These are phyloP conservation scores for Fusarium sp. DNA, from an alignment of 2,329 filamentous ascomycete species.

Conservation along the genomic window DNA sequence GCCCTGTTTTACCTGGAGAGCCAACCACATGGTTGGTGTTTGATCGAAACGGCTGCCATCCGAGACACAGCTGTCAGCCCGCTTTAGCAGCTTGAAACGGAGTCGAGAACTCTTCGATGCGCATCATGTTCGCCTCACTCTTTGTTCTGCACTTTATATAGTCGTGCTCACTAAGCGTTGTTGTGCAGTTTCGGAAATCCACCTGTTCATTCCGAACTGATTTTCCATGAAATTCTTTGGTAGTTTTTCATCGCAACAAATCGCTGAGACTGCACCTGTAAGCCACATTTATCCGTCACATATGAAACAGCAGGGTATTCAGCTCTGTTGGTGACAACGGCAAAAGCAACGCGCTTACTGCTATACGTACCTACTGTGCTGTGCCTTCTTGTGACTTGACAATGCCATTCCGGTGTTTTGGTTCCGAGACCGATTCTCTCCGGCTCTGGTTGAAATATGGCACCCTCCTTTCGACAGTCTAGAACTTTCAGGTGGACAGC, in stretches of 20 bases:
- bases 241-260: not conserved
- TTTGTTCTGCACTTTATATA: conserved; percentile 9
- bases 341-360: not conserved
- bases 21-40: conserved; percentile 3
- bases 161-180: not conserved
- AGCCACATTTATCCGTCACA: conserved; percentile 9
- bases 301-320: not conserved
- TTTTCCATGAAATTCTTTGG: not conserved
- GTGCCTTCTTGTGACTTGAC: conserved; percentile 11
- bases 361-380: not conserved
- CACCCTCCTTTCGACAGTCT: not conserved
- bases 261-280: not conserved
- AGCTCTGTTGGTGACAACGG: not conserved
- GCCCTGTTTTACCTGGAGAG: conserved; percentile 19
- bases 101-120: not conserved
- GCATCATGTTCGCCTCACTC: conserved; percentile 21
- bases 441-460: not conserved
- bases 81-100: conserved; percentile 1
- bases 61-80: conserved; percentile 9
- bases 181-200: not conserved
- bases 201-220: not conserved
- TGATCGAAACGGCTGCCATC: conserved; percentile 19
- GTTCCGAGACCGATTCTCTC: not conserved
- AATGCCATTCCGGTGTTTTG: not conserved
- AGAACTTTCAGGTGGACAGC: not conserved